Evolutionary conservation across 2,329 filamentous ascomycete species (phyloP).

Genomic region (Domatiomyces catenatus): DNA sequence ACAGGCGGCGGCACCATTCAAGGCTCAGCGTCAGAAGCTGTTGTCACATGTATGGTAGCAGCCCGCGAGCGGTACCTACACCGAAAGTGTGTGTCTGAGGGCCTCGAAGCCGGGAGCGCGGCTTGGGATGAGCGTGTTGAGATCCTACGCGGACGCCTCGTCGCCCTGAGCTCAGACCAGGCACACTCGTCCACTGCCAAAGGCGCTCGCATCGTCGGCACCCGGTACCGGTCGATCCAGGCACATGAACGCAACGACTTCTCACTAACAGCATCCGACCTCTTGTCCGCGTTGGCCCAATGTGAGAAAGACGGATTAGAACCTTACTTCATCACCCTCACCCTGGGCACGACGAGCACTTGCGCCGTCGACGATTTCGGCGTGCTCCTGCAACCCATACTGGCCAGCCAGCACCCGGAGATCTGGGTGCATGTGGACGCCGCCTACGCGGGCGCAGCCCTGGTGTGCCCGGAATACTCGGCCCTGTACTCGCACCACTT

Average conservation of each 20-base stretch:
- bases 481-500: conserved; percentile 31
- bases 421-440: conserved; percentile 92
- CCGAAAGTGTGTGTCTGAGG: conserved; percentile 39
- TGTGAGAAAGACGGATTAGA: conserved; percentile 55
- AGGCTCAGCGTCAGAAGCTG: conserved; percentile 73
- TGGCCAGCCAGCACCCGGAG: conserved; percentile 34
- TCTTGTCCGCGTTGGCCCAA: conserved; percentile 48
- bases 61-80: conserved; percentile 66
- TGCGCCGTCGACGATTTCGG: conserved; percentile 74
- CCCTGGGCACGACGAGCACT: conserved; percentile 72
- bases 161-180: conserved; percentile 65
- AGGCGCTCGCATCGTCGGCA: conserved; percentile 69
- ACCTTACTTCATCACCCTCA: conserved; percentile 75
- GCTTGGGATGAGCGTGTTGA: conserved; percentile 57
- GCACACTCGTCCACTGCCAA: conserved; percentile 78
- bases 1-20: conserved; percentile 73
- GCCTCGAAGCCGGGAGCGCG: conserved; percentile 29
- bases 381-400: conserved; percentile 37
- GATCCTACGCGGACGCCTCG: conserved; percentile 52
- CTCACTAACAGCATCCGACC: conserved; percentile 49
- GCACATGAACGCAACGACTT: conserved; percentile 49
- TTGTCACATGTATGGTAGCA: conserved; percentile 74
- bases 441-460: conserved; percentile 75
- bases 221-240: conserved; percentile 58
- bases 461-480: conserved; percentile 69